Conservation (phyloP, 2,329 filamentous ascomycete species). For the Ceratocystis albifundus region DNA sequence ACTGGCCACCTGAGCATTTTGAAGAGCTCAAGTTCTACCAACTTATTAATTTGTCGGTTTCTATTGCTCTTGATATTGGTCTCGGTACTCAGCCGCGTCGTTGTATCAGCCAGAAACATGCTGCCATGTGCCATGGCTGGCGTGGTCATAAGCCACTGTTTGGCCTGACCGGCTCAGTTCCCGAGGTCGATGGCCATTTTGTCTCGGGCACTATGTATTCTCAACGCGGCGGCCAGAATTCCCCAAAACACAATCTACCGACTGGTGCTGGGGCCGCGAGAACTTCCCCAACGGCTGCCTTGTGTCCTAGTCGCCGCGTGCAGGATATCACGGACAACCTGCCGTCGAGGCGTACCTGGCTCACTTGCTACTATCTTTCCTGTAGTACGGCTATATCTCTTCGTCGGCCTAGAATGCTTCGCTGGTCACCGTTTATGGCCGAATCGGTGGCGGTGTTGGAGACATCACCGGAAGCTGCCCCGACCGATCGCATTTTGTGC, state of each 20-base stretch:
- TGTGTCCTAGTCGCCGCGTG: conserved; percentile 25
- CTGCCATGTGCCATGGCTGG: neutral
- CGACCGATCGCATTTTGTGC: conserved; percentile 47
- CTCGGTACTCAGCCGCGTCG: conserved; percentile 45
- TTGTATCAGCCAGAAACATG: neutral
- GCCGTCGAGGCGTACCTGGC: conserved; percentile 42
- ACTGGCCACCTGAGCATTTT: conserved; percentile 68
- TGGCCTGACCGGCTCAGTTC: neutral
- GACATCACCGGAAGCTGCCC: conserved; percentile 42
- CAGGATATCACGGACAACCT: conserved; percentile 24
- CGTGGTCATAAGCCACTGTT: neutral
- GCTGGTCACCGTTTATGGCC: conserved; percentile 49
- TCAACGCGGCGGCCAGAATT: neutral
- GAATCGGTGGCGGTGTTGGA: conserved; percentile 48
- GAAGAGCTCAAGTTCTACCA: conserved; percentile 88
- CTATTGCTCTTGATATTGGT: conserved; percentile 76
- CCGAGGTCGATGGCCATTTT: neutral
- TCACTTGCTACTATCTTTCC: conserved; percentile 48
- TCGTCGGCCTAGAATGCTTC: conserved; percentile 48
- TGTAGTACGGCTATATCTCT: conserved; percentile 50
- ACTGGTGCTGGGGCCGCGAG: neutral
- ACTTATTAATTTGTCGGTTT: conserved; percentile 65
- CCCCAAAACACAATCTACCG: too few relatives aligned
- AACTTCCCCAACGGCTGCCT: neutral
- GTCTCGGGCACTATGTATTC: neutral